Conservation (phyloP, 192 early-diverging fungal species). For the Jimgerdemannia lactiflua region DNA sequence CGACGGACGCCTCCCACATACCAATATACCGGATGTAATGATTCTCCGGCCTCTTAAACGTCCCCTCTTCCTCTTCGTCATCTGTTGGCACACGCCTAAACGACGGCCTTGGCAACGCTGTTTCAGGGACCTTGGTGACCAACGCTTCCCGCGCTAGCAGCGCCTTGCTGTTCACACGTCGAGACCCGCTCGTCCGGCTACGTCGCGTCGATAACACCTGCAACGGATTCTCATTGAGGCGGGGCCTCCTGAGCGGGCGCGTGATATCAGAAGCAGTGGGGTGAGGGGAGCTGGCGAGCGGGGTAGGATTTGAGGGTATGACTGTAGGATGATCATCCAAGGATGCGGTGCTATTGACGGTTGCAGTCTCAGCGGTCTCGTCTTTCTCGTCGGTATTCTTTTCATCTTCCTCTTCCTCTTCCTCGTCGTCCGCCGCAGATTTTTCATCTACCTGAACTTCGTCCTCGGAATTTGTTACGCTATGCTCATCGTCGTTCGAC, state of each 20-base stretch:
- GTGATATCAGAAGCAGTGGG: too few relatives aligned
- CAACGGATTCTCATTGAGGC: constrained; percentile 9
- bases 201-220: constrained; percentile 25
- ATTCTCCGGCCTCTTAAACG: constrained; percentile 57
- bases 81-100: constrained; percentile 27
- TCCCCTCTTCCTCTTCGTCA: constrained; percentile 26
- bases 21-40: constrained; percentile 74
- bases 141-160: constrained; percentile 13
- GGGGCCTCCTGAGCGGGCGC: too few relatives aligned
- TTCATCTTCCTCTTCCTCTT: neutral
- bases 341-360: neutral
- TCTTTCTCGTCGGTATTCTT: neutral
- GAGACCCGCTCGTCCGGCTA: neutral
- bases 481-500: too few relatives aligned
- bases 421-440: neutral
- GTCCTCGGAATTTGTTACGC: too few relatives aligned
- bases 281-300: too few relatives aligned
- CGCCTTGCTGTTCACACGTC: neutral
- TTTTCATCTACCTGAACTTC: neutral
- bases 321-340: too few relatives aligned
- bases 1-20: constrained; percentile 20
- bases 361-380: neutral
- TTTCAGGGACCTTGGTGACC: constrained; percentile 22
- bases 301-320: too few relatives aligned
- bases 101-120: constrained; percentile 39